phyloP scores from a whole-genome alignment of 805 yeast genomes.

The Suhomyces pyralidae region DNA sequence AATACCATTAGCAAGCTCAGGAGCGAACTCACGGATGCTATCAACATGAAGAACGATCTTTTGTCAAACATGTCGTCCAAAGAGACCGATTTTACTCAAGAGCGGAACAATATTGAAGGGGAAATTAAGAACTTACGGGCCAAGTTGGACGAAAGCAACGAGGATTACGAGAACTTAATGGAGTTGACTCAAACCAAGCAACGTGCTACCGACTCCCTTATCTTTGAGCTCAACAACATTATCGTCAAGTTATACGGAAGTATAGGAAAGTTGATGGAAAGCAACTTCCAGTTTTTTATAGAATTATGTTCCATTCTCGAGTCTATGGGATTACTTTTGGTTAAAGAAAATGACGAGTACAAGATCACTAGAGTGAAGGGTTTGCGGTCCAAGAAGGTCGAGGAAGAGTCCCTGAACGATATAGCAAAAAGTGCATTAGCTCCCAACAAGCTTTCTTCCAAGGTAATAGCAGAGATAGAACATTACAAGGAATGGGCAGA shows the following conservation, averaged over 20 bases:
- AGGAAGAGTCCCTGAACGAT: slow-evolving; percentile 19
- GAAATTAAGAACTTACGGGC: slow-evolving; percentile 45
- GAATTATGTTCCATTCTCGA: slow-evolving; percentile 60
- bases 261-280: slow-evolving; percentile 14
- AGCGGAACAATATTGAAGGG: slow-evolving; percentile 46
- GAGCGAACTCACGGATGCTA: slow-evolving; percentile 20
- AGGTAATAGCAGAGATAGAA: slow-evolving; percentile 40
- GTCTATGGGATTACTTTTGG: slow-evolving; percentile 70
- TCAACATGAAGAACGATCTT: slow-evolving; percentile 57
- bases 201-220: slow-evolving; percentile 23
- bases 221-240: slow-evolving; percentile 23
- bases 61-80: slow-evolving; percentile 65
- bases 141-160: slow-evolving; percentile 48
- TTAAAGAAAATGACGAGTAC: slow-evolving; percentile 37
- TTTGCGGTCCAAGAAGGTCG: slow-evolving; percentile 44
- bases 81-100: slow-evolving; percentile 56
- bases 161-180: slow-evolving; percentile 41
- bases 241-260: slow-evolving; percentile 14
- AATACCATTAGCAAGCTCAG: slow-evolving; percentile 10
- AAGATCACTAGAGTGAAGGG: slow-evolving; percentile 80
- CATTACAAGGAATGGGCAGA: slow-evolving; percentile 45
- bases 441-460: slow-evolving; percentile 31
- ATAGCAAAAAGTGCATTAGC: background rate
- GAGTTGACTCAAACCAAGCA: slow-evolving; percentile 33
- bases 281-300: slow-evolving; percentile 31